A percentile compares a stretch with the other conserved stretches of the same genome.
Evolutionary conservation across 1,284 basidiomycete genomes (phyloP).

Genomic region (Moesziomyces antarcticus): DNA sequence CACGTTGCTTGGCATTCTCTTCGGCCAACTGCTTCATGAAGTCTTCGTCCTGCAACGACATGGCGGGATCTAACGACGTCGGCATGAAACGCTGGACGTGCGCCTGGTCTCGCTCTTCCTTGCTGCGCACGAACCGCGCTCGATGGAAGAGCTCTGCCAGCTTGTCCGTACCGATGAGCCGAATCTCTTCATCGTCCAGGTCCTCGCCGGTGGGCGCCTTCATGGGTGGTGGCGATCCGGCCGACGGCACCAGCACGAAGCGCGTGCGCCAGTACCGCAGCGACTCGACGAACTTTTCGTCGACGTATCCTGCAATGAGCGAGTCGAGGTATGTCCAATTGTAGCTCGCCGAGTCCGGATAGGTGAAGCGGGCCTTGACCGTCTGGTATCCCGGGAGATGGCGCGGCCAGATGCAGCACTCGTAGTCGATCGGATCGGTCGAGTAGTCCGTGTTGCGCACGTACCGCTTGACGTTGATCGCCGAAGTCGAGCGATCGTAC

Average conservation of each 20-base stretch:
- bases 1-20: conserved; percentile 47
- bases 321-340: conserved; percentile 69
- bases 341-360: conserved; percentile 76
- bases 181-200: conserved; percentile 82
- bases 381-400: conserved; percentile 86
- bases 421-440: conserved; percentile 77
- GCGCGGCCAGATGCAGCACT: conserved; percentile 92
- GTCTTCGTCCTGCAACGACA: conserved; percentile 60
- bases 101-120: conserved; percentile 34
- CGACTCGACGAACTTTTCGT: conserved; percentile 62
- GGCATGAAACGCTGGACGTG: conserved; percentile 61
- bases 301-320: conserved; percentile 67
- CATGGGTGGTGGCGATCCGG: conserved; percentile 75
- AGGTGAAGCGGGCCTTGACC: conserved; percentile 79
- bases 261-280: conserved; percentile 86
- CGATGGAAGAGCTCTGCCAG: conserved; percentile 81
- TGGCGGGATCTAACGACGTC: conserved; percentile 64
- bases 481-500: conserved; percentile 80
- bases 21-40: conserved; percentile 60
- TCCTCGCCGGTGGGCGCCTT: conserved; percentile 61
- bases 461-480: conserved; percentile 87
- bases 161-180: conserved; percentile 88
- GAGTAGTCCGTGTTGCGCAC: conserved; percentile 78
- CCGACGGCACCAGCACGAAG: conserved; percentile 90
- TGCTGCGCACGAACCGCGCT: conserved; percentile 44